A percentile compares a stretch with the other conserved stretches of the same genome.
Evolutionary conservation across 768 basidiomycete genomes (phyloP).

Genomic region (Russula foetens): DNA sequence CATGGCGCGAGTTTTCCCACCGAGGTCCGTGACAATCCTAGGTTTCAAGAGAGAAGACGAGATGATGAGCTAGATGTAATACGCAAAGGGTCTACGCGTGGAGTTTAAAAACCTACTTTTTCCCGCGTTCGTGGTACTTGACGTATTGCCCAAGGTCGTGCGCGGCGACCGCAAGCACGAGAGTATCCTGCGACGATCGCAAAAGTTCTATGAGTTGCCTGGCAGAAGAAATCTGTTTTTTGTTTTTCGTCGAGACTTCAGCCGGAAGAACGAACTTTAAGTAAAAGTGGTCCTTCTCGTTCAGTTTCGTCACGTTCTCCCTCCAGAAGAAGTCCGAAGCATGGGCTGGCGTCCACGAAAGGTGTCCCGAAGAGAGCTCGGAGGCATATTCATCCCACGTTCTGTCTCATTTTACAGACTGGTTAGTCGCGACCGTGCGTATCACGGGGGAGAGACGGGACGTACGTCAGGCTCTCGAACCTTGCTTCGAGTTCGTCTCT

Average conservation of each 20-base stretch:
- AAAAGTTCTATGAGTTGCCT: constrained; percentile 73
- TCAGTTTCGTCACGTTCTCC: constrained; percentile 82
- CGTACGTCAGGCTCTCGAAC: constrained; percentile 87
- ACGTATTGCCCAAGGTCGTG: constrained; percentile 95
- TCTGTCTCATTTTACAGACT: constrained; percentile 39
- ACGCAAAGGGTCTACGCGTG: not conserved
- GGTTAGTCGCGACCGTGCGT: not conserved
- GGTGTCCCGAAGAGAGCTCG: constrained; percentile 80
- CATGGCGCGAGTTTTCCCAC: constrained; percentile 83
- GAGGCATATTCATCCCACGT: constrained; percentile 96
- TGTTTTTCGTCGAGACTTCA: not conserved
- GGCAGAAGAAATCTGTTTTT: not conserved
- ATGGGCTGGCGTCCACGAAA: constrained; percentile 95
- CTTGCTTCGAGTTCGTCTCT: constrained; percentile 77
- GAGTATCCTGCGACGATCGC: constrained; percentile 57
- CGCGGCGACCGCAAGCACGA: constrained; percentile 83
- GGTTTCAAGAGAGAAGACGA: constrained; percentile 4
- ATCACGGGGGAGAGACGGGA: constrained; percentile 6
- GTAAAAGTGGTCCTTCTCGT: constrained; percentile 77
- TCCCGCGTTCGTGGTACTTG: constrained; percentile 84
- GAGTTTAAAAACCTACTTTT: constrained; percentile 59
- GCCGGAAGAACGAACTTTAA: constrained; percentile 49
- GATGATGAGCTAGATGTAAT: not conserved
- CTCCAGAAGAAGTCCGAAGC: constrained; percentile 98
- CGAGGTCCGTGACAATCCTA: constrained; percentile 75